A percentile compares a stretch with the other conserved stretches of the same genome.
These are phyloP conservation scores for Saxophila tyrrhenica DNA, from an alignment of 495 filamentous ascomycete species.

Conservation along the genomic window DNA sequence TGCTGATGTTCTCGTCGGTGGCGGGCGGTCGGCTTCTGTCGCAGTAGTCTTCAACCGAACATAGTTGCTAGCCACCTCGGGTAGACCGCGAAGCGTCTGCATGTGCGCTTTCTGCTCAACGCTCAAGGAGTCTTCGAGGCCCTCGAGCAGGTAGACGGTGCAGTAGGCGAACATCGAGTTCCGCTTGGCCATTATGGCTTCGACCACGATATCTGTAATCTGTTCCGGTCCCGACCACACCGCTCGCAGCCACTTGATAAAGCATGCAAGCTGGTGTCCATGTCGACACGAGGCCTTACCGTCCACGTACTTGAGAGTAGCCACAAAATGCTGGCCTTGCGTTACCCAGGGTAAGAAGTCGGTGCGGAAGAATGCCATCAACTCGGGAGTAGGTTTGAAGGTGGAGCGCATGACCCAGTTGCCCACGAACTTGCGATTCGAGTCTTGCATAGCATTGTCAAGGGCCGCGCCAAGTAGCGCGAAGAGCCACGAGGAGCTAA, in stretches of 20 bases:
- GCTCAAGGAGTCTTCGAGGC: slow-evolving; percentile 17
- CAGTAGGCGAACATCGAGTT: slow-evolving; percentile 24
- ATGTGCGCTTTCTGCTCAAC: slow-evolving; percentile 15
- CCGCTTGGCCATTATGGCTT: slow-evolving; percentile 12
- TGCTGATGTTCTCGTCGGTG: background rate
- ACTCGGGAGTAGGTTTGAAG: slow-evolving; percentile 4
- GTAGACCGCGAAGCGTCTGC: slow-evolving; percentile 17
- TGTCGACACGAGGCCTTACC: slow-evolving; percentile 19
- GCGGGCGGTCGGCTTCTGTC: background rate
- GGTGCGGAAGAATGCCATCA: slow-evolving; percentile 18
- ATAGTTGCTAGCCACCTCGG: slow-evolving; percentile 26
- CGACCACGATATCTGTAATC: slow-evolving; percentile 12
- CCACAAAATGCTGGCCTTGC: slow-evolving; percentile 28
- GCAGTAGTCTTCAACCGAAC: slow-evolving; percentile 1
- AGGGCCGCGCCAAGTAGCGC: slow-evolving; percentile 24
- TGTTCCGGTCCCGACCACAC: background rate
- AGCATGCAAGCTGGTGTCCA: slow-evolving; percentile 20
- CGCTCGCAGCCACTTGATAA: slow-evolving; percentile 8
- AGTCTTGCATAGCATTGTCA: slow-evolving; percentile 24
- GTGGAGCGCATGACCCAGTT: slow-evolving; percentile 26
- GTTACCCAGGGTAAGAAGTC: slow-evolving; percentile 31
- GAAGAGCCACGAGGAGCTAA: slow-evolving; percentile 18
- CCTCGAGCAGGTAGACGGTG: slow-evolving; percentile 25
- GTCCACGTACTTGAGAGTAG: slow-evolving; percentile 18
- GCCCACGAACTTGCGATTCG: slow-evolving; percentile 28